A percentile compares a stretch with the other conserved stretches of the same genome.
Evolutionary conservation across 2,329 filamentous ascomycete genomes (phyloP).

Genomic region (Cercospora citrullina): DNA sequence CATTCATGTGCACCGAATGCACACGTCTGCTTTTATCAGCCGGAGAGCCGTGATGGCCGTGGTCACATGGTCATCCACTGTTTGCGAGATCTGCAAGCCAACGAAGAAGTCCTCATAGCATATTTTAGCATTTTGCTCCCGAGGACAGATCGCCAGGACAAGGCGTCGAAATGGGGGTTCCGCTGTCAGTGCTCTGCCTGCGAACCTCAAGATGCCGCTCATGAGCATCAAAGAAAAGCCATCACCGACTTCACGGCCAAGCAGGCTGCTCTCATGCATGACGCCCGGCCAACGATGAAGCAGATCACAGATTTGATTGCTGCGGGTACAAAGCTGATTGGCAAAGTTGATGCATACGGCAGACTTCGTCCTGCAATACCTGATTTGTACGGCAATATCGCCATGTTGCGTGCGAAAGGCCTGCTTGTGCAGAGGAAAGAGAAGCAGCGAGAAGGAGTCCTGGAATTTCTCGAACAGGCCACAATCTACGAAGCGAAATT

Average conservation of each 20-base stretch:
- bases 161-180: constrained; percentile 29
- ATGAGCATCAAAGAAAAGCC: constrained; percentile 18
- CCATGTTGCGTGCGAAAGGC: constrained; percentile 24
- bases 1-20: constrained; percentile 31
- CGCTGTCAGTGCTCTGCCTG: constrained; percentile 27
- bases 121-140: constrained; percentile 30
- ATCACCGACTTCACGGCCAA: constrained; percentile 19
- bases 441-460: constrained; percentile 14
- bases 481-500: constrained; percentile 24
- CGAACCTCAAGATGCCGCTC: constrained; percentile 1
- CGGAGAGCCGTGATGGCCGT: background rate
- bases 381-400: constrained; percentile 26
- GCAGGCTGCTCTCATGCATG: constrained; percentile 16
- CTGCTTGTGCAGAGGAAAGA: constrained; percentile 19
- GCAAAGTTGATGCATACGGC: background rate
- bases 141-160: constrained; percentile 22
- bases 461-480: constrained; percentile 20
- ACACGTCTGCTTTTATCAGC: constrained; percentile 29
- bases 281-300: constrained; percentile 5
- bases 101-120: constrained; percentile 28
- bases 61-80: constrained; percentile 28
- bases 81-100: constrained; percentile 19
- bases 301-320: constrained; percentile 16
- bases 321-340: constrained; percentile 12
- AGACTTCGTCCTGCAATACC: constrained; percentile 24